Conservation (phyloP, 768 basidiomycete species). For the Suillus plorans region DNA sequence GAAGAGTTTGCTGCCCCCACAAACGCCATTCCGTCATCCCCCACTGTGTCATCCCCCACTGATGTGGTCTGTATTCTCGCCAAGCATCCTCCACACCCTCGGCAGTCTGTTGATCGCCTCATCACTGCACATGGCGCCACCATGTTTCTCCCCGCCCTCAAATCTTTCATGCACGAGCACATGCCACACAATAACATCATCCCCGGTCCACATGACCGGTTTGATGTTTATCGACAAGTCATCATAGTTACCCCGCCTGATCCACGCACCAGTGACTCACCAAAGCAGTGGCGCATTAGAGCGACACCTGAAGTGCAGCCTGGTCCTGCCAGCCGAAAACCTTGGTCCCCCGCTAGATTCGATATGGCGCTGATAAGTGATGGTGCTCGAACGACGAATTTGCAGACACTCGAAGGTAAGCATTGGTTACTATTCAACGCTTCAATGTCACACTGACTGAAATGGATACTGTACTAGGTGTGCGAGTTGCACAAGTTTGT, state of each 20-base stretch:
- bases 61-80: too few relatives aligned
- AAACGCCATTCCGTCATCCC: too few relatives aligned
- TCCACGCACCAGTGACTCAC: background rate
- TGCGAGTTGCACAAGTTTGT: slow-evolving; percentile 13
- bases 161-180: background rate
- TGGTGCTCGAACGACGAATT: background rate
- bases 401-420: background rate
- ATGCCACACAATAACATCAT: background rate
- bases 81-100: too few relatives aligned
- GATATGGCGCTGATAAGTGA: background rate
- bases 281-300: background rate
- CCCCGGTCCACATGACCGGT: background rate
- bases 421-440: background rate
- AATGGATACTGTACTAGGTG: slow-evolving; percentile 1
- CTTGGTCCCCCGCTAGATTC: background rate
- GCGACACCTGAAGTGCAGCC: background rate
- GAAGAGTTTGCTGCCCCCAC: too few relatives aligned
- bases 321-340: background rate
- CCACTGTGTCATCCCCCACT: too few relatives aligned
- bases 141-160: background rate
- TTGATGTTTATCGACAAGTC: background rate
- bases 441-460: background rate
- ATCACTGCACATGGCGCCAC: background rate
- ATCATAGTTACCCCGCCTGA: background rate
- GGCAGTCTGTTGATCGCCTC: too few relatives aligned